phyloP scores from a whole-genome alignment of 352 stramenopile genomes.

The Elongisporangium senticosum region DNA sequence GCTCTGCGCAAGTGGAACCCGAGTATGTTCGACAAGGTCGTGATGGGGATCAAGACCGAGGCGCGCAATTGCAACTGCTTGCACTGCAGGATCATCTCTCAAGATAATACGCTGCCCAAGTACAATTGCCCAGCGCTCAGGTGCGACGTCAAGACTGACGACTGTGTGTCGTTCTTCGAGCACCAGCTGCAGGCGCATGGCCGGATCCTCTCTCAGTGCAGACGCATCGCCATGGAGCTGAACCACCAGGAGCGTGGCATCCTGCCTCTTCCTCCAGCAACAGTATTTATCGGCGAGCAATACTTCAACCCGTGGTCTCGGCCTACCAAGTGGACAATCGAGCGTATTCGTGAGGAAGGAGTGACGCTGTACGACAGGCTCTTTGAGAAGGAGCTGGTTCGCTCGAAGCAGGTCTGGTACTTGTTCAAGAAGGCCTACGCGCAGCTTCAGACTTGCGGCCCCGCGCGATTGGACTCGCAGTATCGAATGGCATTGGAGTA shows the following conservation, averaged over 20 bases:
- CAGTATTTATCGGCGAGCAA: conserved; percentile 51
- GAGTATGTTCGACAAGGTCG: background rate
- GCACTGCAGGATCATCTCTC: conserved; percentile 6
- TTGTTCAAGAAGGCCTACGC: conserved; percentile 38
- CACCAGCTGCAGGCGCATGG: conserved; percentile 56
- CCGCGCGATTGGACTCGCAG: conserved; percentile 37
- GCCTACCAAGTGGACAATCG: conserved; percentile 40
- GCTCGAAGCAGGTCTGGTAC: conserved; percentile 10
- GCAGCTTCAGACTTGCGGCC: conserved; percentile 29
- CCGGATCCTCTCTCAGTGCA: conserved; percentile 27
- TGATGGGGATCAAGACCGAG: background rate
- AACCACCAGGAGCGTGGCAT: conserved; percentile 26
- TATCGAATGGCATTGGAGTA: conserved; percentile 51
- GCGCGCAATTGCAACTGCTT: conserved; percentile 5
- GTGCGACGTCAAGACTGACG: conserved; percentile 26
- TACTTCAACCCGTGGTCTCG: conserved; percentile 20
- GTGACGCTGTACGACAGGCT: conserved; percentile 19
- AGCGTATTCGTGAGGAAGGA: conserved; percentile 34
- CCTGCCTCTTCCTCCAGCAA: conserved; percentile 31
- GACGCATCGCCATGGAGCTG: conserved; percentile 27
- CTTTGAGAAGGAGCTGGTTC: conserved; percentile 6
- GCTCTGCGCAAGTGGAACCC: background rate
- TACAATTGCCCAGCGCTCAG: conserved; percentile 8
- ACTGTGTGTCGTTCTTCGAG: conserved; percentile 40
- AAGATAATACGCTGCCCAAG: background rate